Evolutionary conservation across 2,329 filamentous ascomycete genomes (phyloP), one percentile per base, ranked within the genome.

Genomic region (Onygenales sp.): DNA sequence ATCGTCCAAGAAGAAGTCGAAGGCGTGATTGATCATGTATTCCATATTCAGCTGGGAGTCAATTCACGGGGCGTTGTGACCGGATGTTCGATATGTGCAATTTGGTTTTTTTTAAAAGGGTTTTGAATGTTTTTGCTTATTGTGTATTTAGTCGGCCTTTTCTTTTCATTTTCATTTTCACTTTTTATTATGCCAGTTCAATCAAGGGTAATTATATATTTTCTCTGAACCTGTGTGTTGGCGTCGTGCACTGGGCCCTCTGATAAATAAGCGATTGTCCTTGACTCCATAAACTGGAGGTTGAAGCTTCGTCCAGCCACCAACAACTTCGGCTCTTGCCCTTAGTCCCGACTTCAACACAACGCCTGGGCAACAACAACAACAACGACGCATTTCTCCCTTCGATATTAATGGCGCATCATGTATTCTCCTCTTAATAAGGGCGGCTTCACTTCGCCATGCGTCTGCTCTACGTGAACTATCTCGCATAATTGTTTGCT

Each of bases 1-100:
- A 60, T 64, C 69, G 54, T 70, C 69, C 56, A 73, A 72, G 63
- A 73, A 73, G 64, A 72, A 71, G 65, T 66, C 67, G 59, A 72
- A 70, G 66, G 65, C 68, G 56, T 72, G 65, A 67, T 65, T 60
- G 60, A 41, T 9, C 14, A 32, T 51, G 32, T 52, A 39, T 52
- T 46, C 21, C 31, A 52, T 39, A 14, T 27, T 51, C 32, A 17
- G 11, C 14, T 50, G 44, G 49, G 46, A 47, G 47, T 55, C 66
- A 65, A 67, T 71, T 64, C 59, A 66, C 63, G 65, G 61, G 69
- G 69, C 69, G 68, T 69, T 70, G 60, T 62, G 54, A 54, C 60
- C 2, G 43, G 48, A 50, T 45, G 58, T 65, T 66, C 61, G 56
- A 58, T 59, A 57, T 62, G 63, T 54, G 38, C 55, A 50, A 35